Percentiles rank a stretch among this genome's conserved stretches.
Conservation (phyloP, 1,284 basidiomycete species). For the Lignosus rhinocerotis region DNA sequence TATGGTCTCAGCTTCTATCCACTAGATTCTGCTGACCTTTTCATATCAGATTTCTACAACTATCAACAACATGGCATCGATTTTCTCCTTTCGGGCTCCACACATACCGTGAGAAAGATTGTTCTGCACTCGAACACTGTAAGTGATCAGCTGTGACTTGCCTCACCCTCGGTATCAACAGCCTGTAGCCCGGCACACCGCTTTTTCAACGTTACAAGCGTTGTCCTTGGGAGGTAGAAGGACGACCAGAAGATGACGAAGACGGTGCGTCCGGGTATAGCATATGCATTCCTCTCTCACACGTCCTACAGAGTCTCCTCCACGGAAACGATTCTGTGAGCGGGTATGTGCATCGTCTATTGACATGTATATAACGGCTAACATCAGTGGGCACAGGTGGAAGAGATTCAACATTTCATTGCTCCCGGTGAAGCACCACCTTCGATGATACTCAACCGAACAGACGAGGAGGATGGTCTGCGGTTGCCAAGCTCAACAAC, state of each 20-base stretch:
- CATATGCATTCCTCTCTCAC: constrained; percentile 3
- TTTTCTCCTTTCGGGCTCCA: constrained; percentile 73
- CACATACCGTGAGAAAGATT: constrained; percentile 80
- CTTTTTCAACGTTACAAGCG: constrained; percentile 87
- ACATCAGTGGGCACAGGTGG: constrained; percentile 47
- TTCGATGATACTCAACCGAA: constrained; percentile 85
- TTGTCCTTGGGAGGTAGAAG: constrained; percentile 85
- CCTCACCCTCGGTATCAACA: background rate
- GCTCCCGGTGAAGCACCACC: constrained; percentile 68
- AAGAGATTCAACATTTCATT: constrained; percentile 74
- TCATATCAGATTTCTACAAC: constrained; percentile 78
- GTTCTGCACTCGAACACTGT: constrained; percentile 86
- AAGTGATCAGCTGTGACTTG: constrained; percentile 29
- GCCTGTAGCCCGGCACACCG: constrained; percentile 75
- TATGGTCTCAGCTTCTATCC: constrained; percentile 6
- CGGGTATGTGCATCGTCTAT: constrained; percentile 42
- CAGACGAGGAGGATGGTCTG: constrained; percentile 76
- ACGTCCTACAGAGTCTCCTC: constrained; percentile 55
- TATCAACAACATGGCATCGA: constrained; percentile 90
- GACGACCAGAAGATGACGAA: constrained; percentile 73
- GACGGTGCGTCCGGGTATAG: constrained; percentile 48
- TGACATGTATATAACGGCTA: background rate
- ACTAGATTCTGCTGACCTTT: background rate
- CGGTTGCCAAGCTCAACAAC: constrained; percentile 72
- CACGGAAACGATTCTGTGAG: constrained; percentile 65